Conservation (phyloP, 1,284 basidiomycete species). For the Termitomyces sp. region DNA sequence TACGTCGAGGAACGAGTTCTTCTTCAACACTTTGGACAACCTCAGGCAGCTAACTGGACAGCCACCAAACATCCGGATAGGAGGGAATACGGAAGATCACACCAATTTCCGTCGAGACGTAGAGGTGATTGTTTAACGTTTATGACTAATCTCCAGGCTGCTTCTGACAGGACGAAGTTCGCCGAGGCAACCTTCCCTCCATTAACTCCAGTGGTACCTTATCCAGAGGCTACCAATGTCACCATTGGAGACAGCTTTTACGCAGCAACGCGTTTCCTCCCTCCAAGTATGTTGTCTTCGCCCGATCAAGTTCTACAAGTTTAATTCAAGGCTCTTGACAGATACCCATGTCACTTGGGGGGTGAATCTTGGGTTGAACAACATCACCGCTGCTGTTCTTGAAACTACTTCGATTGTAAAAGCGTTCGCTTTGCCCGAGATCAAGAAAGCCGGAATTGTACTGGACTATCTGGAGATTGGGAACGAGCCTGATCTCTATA, state of each 20-base stretch:
- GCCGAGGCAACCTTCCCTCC: constrained; percentile 16
- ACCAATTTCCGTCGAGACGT: constrained; percentile 46
- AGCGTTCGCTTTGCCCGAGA: constrained; percentile 43
- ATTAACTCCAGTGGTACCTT: constrained; percentile 45
- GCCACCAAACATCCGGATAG: constrained; percentile 58
- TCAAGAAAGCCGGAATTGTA: constrained; percentile 41
- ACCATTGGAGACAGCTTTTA: constrained; percentile 60
- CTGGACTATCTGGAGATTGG: constrained; percentile 59
- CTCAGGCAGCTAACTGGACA: constrained; percentile 47
- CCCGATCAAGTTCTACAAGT: not conserved
- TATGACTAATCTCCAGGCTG: not conserved
- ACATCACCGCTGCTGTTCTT: constrained; percentile 54
- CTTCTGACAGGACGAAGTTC: constrained; percentile 11
- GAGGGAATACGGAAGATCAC: constrained; percentile 60
- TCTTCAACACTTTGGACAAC: constrained; percentile 54
- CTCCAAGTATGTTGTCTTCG: constrained; percentile 32
- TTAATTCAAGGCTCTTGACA: constrained; percentile 16
- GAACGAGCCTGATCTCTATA: constrained; percentile 62
- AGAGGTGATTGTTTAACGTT: constrained; percentile 33
- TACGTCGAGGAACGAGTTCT: constrained; percentile 46
- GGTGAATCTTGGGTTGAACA: constrained; percentile 56
- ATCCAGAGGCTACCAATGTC: constrained; percentile 57
- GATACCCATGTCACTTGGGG: constrained; percentile 66
- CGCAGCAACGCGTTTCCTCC: constrained; percentile 49
- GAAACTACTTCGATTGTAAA: constrained; percentile 52